Evolutionary conservation across 2,329 filamentous ascomycete species (phyloP), one percentile per base, ranked within the genome.

Genomic region (Pestalotiopsis sp.): DNA sequence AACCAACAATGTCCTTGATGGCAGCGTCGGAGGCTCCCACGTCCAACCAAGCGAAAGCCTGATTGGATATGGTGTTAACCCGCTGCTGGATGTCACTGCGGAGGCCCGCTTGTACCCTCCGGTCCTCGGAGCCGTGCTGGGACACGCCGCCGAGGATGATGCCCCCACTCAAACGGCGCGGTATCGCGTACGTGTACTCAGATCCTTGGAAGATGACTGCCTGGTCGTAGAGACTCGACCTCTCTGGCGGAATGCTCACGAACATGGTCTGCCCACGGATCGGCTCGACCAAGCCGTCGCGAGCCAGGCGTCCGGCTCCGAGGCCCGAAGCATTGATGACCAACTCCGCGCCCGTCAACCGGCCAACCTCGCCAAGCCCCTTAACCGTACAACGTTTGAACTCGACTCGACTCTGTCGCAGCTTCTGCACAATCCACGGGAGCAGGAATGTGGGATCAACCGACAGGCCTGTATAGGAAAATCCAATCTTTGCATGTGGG

Each of bases 261-360:
- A 60, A 60, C 58, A 60, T 60, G 27, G 58, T 60, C 58, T 60
- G 58, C 27, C 58, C 58, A 27, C 58, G 58, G 5, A 60, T 36
- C 23, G 58, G 11, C 9, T 60, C 23, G 23, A 60, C 58, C 12
- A 23, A 11, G 23, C 12, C 12, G 27, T 60, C 58, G 17, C 23
- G 14, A 27, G 58, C 20, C 23, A 60, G 17, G 7, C 5, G 3
- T 20, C 58, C 27, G 14, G 58, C 58, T 27, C 58, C 58, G 5
- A 60, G 58, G 27, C 58, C 58, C 14, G 58, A 27, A 27, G 58
- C 58, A 17, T 60, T 60, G 23, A 60, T 4, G 58, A 60, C 7
- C 23, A 60, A 27, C 3, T 27, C 27, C 27, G 58, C 58, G 14
- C 14, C 58, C 5, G 58, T 38, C 20, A 60, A 27, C 12, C 2